Conservation (phyloP, 371 early-diverging fungal genomes). For the Apophysomyces variabilis region DNA sequence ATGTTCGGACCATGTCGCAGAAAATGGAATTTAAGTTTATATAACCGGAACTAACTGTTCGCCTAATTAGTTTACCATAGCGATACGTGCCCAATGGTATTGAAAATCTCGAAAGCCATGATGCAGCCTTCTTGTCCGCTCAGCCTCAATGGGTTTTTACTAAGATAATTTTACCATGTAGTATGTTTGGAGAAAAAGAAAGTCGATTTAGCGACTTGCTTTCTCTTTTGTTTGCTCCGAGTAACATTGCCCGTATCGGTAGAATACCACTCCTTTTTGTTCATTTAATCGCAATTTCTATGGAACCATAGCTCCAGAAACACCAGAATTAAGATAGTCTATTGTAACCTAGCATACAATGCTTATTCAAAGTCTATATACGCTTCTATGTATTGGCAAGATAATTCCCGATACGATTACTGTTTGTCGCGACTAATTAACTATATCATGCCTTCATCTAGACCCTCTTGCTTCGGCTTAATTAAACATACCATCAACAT, state of each 20-base stretch:
- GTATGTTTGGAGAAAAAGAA: slow-evolving; percentile 30
- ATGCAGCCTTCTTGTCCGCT: slow-evolving; percentile 58
- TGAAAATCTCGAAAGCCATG: slow-evolving; percentile 57
- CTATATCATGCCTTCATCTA: too few species aligned
- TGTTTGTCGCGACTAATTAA: too few species aligned
- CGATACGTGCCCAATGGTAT: slow-evolving; percentile 46
- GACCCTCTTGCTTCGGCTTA: too few species aligned
- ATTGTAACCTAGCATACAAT: slow-evolving; percentile 34
- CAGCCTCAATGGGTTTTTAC: slow-evolving; percentile 68
- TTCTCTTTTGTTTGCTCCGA: slow-evolving; percentile 65
- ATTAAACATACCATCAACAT: too few species aligned
- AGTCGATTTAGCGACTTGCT: slow-evolving; percentile 19
- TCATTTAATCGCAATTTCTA: slow-evolving; percentile 53
- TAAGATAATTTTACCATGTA: slow-evolving; percentile 25
- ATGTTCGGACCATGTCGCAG: slow-evolving; percentile 49
- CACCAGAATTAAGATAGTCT: slow-evolving; percentile 42
- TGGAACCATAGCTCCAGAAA: slow-evolving; percentile 35
- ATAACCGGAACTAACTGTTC: slow-evolving; percentile 33
- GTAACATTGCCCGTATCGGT: slow-evolving; percentile 70
- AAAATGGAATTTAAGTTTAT: slow-evolving; percentile 46
- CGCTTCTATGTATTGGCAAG: slow-evolving; percentile 34
- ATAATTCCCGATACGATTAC: too few species aligned
- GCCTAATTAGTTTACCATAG: slow-evolving; percentile 40
- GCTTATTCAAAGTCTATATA: slow-evolving; percentile 56
- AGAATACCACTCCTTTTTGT: slow-evolving; percentile 68